A percentile compares a stretch with the other conserved stretches of the same genome.
These are phyloP conservation scores for Edaphochlamys debaryana DNA, from an alignment of 139 green algal species.

Conservation along the genomic window DNA sequence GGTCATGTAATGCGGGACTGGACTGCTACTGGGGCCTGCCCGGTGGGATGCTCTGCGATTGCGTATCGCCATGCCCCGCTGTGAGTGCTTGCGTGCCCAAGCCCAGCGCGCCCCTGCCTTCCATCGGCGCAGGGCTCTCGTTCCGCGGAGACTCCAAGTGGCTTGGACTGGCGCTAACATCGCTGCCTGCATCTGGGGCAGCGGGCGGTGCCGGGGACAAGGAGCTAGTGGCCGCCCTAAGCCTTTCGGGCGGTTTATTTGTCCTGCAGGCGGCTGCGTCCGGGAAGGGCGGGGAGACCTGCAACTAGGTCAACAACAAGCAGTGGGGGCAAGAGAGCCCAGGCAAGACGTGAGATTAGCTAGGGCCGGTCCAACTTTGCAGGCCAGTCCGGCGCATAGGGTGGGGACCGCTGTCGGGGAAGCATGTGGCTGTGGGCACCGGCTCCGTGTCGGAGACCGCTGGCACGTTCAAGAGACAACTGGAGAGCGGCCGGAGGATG, in stretches of 20 bases:
- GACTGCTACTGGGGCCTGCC: too few species aligned
- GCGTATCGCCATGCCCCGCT: too few species aligned
- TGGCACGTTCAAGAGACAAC: too few species aligned
- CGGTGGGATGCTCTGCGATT: too few species aligned
- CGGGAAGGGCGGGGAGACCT: not conserved
- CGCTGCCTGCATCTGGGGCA: not conserved
- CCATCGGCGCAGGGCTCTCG: slow-evolving; percentile 19
- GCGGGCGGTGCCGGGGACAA: not conserved
- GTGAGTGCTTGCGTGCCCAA: too few species aligned
- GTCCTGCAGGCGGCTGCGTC: not conserved
- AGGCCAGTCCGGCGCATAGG: too few species aligned
- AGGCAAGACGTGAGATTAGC: not conserved
- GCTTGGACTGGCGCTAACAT: slow-evolving; percentile 1
- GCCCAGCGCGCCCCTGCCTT: too few species aligned
- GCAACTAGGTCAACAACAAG: too few species aligned
- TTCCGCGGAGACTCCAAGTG: slow-evolving; percentile 39
- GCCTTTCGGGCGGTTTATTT: slow-evolving; percentile 10
- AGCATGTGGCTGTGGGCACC: too few species aligned
- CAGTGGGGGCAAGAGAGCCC: not conserved
- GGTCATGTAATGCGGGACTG: too few species aligned
- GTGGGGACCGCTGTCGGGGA: not conserved
- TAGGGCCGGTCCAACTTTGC: not conserved
- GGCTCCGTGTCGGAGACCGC: too few species aligned
- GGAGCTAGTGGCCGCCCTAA: slow-evolving; percentile 17
- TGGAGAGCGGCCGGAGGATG: too few species aligned